These are phyloP conservation scores for Amanita phalloides DNA, from an alignment of 768 basidiomycete species.

Conservation along the genomic window DNA sequence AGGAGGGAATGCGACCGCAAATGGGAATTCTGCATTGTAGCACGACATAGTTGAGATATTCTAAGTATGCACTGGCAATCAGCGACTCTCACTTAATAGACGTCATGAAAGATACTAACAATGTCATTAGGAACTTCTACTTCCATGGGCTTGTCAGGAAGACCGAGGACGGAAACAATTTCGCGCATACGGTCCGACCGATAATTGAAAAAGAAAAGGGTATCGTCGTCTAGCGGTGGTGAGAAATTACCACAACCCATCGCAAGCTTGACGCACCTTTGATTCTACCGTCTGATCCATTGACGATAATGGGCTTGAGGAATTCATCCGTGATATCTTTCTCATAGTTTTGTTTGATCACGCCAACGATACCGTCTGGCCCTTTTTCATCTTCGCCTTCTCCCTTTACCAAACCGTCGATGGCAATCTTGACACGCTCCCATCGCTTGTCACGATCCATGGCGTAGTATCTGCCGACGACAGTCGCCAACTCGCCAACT, in stretches of 20 bases:
- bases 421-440: conserved; percentile 86
- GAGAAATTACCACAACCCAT: background rate
- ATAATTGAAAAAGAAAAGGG: conserved; percentile 95
- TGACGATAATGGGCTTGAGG: conserved; percentile 86
- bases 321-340: conserved; percentile 92
- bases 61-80: conserved; percentile 28
- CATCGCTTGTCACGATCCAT: conserved; percentile 98
- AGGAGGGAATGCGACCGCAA: conserved; percentile 91
- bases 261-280: conserved; percentile 41
- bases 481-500: conserved; percentile 73
- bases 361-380: conserved; percentile 47
- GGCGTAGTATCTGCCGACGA: conserved; percentile 88
- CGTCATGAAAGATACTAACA: conserved; percentile 28
- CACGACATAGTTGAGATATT: conserved; percentile 89
- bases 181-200: conserved; percentile 95
- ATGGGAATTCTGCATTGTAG: conserved; percentile 88
- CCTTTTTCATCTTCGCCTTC: conserved; percentile 43
- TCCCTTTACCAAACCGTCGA: conserved; percentile 76
- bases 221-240: conserved; percentile 56
- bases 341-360: conserved; percentile 66
- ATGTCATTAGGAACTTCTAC: conserved; percentile 72
- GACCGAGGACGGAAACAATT: conserved; percentile 71
- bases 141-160: conserved; percentile 78
- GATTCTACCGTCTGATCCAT: conserved; percentile 68
- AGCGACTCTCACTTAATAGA: background rate